Evolutionary conservation across 73 alveolate genomes (phyloP).

Genomic region (Tetrahymena elliotti): DNA sequence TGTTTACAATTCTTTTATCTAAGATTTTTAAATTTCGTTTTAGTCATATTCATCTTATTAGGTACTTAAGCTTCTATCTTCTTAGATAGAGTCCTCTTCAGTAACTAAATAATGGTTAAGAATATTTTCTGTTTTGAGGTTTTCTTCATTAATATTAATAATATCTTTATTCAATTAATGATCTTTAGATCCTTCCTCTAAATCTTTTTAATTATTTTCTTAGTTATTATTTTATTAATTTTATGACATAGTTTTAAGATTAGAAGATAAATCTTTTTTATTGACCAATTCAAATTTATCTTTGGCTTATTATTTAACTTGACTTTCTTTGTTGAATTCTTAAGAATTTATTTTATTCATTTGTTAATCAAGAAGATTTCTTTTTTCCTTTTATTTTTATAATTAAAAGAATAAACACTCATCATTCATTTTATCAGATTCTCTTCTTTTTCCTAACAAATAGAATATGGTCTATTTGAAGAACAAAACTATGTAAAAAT

Average conservation of each 20-base stretch:
- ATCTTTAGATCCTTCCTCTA: background rate
- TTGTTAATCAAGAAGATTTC: background rate
- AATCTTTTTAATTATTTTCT: background rate
- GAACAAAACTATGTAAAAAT: background rate
- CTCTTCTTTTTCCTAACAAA: background rate
- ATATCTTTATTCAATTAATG: background rate
- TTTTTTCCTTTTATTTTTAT: background rate
- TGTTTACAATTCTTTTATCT: background rate
- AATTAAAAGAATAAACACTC: background rate
- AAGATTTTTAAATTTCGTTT: background rate
- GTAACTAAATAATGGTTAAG: background rate
- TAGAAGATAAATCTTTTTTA: no score
- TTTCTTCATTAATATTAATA: background rate
- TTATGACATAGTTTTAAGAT: no score
- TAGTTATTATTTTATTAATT: no score
- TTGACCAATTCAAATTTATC: no score
- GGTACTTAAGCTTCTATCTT: background rate
- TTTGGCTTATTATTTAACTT: background rate
- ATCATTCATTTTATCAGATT: background rate
- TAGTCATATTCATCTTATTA: background rate
- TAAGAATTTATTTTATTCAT: no score
- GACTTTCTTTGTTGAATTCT: no score
- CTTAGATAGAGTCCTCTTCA: background rate
- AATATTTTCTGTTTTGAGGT: background rate
- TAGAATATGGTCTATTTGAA: background rate